Percentiles rank a stretch among this genome's conserved stretches.
Evolutionary conservation across 208 protist genomes (phyloP).

Genomic region (Wallacemonas rigidus): DNA sequence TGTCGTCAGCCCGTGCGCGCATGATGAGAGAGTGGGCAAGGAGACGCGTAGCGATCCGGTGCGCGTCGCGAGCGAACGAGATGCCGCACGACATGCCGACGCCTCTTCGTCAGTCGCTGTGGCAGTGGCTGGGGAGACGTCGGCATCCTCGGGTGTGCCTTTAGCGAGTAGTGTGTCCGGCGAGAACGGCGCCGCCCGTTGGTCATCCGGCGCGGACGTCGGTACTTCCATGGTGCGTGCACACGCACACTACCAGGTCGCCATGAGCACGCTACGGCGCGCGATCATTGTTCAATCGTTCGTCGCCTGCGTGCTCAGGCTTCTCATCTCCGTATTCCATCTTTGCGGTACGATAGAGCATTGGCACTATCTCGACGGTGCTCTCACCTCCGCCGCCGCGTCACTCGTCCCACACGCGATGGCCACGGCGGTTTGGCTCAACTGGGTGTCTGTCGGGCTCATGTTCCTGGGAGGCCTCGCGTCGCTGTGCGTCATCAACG

Average conservation of each 20-base stretch:
- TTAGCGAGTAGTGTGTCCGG: not conserved
- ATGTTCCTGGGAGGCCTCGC: not conserved
- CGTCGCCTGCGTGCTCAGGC: not conserved
- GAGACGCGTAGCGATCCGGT: too few relatives aligned
- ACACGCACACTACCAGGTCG: not conserved
- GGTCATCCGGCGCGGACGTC: not conserved
- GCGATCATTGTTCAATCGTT: not conserved
- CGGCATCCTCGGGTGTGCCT: not conserved
- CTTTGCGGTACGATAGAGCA: constrained; percentile 4
- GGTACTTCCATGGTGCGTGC: not conserved
- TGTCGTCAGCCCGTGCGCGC: too few relatives aligned
- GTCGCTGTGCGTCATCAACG: not conserved
- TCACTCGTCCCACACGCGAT: not conserved
- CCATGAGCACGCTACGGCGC: not conserved
- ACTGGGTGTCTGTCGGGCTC: not conserved
- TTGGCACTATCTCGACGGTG: not conserved
- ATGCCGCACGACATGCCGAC: too few relatives aligned
- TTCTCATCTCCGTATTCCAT: not conserved
- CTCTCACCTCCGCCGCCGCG: not conserved
- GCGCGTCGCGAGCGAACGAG: too few relatives aligned
- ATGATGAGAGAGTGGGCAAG: too few relatives aligned
- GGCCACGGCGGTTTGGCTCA: not conserved
- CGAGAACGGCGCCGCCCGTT: too few relatives aligned
- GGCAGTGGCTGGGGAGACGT: not conserved
- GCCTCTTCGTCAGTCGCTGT: not conserved